phyloP scores from a whole-genome alignment of 2,329 filamentous ascomycete species.

The Fusarium subglutinans region DNA sequence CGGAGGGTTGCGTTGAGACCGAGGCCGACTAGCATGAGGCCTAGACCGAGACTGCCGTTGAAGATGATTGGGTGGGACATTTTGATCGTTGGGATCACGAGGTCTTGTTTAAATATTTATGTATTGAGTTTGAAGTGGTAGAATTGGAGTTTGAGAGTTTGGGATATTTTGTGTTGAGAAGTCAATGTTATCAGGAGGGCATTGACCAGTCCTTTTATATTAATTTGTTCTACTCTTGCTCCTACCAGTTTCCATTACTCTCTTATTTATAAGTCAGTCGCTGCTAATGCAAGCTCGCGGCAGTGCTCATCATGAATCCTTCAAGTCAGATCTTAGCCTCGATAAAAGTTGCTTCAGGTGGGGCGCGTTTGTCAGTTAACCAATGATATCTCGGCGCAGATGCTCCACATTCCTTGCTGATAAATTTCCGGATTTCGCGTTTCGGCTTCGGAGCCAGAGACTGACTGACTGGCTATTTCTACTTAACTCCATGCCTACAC shows the following conservation, averaged over 20 bases:
- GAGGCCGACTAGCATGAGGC: background rate
- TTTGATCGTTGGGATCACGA: accelerated
- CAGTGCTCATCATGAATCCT: background rate
- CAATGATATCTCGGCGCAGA: background rate
- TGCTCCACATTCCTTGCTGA: background rate
- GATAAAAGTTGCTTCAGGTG: background rate
- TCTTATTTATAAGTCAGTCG: background rate
- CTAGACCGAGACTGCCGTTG: slow-evolving; percentile 1
- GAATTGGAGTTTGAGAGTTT: background rate
- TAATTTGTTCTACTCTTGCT: accelerated
- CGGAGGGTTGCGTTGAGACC: slow-evolving; percentile 17
- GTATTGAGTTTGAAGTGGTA: background rate
- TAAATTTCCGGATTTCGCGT: background rate
- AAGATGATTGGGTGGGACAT: slow-evolving; percentile 15
- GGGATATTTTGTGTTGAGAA: background rate
- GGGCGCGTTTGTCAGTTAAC: accelerated
- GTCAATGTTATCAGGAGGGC: accelerated
- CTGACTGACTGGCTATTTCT: accelerated
- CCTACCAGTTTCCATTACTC: background rate
- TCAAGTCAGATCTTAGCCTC: background rate
- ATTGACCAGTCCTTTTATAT: background rate
- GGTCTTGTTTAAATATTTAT: background rate
- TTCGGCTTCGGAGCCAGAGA: background rate
- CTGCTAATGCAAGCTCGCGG: background rate
- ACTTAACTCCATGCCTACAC: background rate